Evolutionary conservation across 192 early-diverging fungal species (phyloP).

Genomic region (Spizellomyces punctatus): DNA sequence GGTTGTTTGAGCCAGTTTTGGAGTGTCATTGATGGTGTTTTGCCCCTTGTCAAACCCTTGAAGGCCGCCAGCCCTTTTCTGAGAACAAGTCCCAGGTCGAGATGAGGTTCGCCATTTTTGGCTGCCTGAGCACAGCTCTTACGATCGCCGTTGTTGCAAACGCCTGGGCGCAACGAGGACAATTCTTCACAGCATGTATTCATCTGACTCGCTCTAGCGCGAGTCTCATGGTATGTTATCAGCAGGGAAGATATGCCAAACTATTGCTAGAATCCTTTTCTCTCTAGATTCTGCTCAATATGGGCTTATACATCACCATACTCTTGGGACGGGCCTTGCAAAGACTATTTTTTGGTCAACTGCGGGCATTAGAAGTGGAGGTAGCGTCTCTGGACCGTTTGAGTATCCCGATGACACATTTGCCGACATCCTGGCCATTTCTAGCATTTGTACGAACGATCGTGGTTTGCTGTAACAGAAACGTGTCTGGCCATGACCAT

Average conservation of each 20-base stretch:
- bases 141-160: constrained; percentile 49
- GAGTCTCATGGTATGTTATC: constrained; percentile 76
- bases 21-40: too few relatives aligned
- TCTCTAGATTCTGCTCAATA: constrained; percentile 74
- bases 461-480: constrained; percentile 97
- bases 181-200: constrained; percentile 91
- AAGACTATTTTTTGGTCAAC: constrained; percentile 85
- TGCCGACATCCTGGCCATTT: background rate
- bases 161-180: constrained; percentile 48
- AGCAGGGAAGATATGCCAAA: background rate
- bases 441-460: constrained; percentile 93
- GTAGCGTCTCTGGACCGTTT: constrained; percentile 30
- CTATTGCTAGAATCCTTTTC: background rate
- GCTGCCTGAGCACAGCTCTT: constrained; percentile 65
- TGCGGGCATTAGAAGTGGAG: constrained; percentile 93
- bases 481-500: constrained; percentile 95
- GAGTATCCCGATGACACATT: background rate
- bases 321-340: constrained; percentile 77
- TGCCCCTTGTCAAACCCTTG: too few relatives aligned
- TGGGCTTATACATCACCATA: constrained; percentile 77
- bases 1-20: too few relatives aligned
- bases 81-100: too few relatives aligned
- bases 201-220: constrained; percentile 86
- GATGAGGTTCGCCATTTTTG: constrained; percentile 69
- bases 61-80: too few relatives aligned